Conservation (phyloP, 2,329 filamentous ascomycete species). For the Diaporthe velutina region DNA sequence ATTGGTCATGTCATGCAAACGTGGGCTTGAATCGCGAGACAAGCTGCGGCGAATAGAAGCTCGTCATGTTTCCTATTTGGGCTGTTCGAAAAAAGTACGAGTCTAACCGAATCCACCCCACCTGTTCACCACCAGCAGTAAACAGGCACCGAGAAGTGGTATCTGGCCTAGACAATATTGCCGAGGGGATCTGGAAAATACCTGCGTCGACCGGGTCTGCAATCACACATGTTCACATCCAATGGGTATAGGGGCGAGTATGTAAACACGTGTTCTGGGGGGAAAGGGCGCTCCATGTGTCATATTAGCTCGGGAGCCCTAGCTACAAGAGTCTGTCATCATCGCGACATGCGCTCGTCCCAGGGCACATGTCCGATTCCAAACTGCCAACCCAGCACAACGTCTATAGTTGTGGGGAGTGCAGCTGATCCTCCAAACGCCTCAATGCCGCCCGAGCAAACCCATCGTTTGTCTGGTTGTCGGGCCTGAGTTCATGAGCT, state of each 20-base stretch:
- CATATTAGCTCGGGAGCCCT: constrained; percentile 37
- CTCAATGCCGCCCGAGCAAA: constrained; percentile 22
- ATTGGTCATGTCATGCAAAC: not conserved
- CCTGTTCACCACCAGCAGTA: not conserved
- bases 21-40: constrained; percentile 9
- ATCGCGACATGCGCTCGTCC: constrained; percentile 35
- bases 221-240: not conserved
- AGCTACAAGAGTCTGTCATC: constrained; percentile 36
- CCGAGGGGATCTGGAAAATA: not conserved
- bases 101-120: not conserved
- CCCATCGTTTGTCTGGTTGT: constrained; percentile 5
- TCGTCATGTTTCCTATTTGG: constrained; percentile 3
- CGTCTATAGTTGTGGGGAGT: constrained; percentile 38
- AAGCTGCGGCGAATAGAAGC: not conserved
- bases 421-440: constrained; percentile 34
- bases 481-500: constrained; percentile 20
- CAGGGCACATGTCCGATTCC: constrained; percentile 38
- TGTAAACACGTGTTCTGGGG: not conserved
- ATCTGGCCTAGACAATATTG: not conserved
- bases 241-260: not conserved
- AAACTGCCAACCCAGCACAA: constrained; percentile 33
- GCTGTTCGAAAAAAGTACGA: not conserved
- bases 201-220: not conserved
- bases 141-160: not conserved
- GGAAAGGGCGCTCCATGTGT: constrained; percentile 24